Base-by-base conservation (phyloP, 768 basidiomycete genomes). In the Tylopilus rubrobrunneus region DNA sequence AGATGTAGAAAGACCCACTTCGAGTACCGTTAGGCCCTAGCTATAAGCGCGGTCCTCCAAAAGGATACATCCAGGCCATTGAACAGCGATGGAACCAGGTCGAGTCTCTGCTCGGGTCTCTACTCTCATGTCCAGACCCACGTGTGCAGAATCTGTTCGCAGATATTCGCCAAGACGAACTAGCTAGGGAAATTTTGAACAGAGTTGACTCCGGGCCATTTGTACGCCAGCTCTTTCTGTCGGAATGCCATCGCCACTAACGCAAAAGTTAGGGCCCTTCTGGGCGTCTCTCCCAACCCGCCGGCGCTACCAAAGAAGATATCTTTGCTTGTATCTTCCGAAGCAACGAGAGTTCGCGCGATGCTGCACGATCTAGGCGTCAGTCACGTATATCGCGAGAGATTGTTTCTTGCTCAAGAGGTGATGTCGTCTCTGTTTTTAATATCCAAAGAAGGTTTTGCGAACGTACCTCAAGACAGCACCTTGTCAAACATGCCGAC, bases 51-150 rank as follows among this genome's bases (percentile, higher is more conserved):
- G 92, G 91, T 10, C 88, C 88, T 10, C 89, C 89, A 7, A 91
- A 91, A 64, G 92, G 92, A 19, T 95, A 95, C 67, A 93, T 95
- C 47, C 89, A 93, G 67, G 92, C 92, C 37, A 92, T 95, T 48
- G 92, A 95, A 72, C 87, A 89, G 55, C 73, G 92, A 62, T 88
- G 92, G 84, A 92, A 95, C 62, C 89, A 93, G 66, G 88, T 94
- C 61, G 93, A 95, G 70, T 88, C 91, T 12, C 73, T 95, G n/a
- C 76, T 95, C 6, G 92, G 90, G 34, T 85, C 87, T 12, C 77
- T 95, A 48, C 76, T 94, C 47, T 82, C 86, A 60, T 88, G 86
- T 53, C 77, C 79, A 28, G 85, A 89, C 67, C 73, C 79, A 17
- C 74, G 84, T 53, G 83, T 88, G 0, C 82, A 84, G 64, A 73